Evolutionary conservation across 2,329 filamentous ascomycete species (phyloP), one percentile per base, ranked within the genome.

Genomic region (Neonectria coccinea): DNA sequence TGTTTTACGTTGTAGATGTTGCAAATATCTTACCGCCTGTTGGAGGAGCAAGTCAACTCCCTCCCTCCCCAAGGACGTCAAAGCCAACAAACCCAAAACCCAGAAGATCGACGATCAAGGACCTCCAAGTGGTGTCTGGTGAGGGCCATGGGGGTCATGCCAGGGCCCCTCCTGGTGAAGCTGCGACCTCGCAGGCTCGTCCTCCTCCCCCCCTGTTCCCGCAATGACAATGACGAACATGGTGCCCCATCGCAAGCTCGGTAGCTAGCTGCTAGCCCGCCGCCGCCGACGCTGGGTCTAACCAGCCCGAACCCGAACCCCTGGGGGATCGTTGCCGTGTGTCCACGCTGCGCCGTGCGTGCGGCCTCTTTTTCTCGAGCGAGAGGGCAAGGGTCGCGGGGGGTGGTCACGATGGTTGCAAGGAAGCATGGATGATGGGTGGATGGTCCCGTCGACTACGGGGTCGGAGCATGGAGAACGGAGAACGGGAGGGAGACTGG

Each of bases 181-280:
- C 12, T 16, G 33, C 33, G 22, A 11, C 31, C 14, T 41, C 25
- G 62, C 50, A 48, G 54, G 60, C 33, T 41, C 52, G 41, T 51
- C 54, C 59, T 41, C 31, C 44, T n/a, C 12, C 18, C n/a, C 54
- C 51, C 69, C 67, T 70, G 60, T 64, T 64, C 63, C 63, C 56
- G 54, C 67, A 60, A 64, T 64, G 64, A 62, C 64, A 72, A 72
- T 73, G 71, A 73, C 70, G 71, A 72, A 71, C 68, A 71, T 72
- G 67, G 62, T 69, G 68, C 68, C 62, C 70, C 67, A 72, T 68
- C 62, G 58, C 64, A 73, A 67, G 68, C 65, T 73, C 71, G 71
- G 71, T 73, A 73, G 71, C 71, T 73, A 70, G 57, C 67, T 65
- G 62, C 59, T 73, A 73, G 71, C 44, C 63, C 36, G 60, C 59